A percentile compares a stretch with the other conserved stretches of the same genome.
Evolutionary conservation across 2,329 filamentous ascomycete genomes (phyloP).

Genomic region (Scortechinia acanthostroma): DNA sequence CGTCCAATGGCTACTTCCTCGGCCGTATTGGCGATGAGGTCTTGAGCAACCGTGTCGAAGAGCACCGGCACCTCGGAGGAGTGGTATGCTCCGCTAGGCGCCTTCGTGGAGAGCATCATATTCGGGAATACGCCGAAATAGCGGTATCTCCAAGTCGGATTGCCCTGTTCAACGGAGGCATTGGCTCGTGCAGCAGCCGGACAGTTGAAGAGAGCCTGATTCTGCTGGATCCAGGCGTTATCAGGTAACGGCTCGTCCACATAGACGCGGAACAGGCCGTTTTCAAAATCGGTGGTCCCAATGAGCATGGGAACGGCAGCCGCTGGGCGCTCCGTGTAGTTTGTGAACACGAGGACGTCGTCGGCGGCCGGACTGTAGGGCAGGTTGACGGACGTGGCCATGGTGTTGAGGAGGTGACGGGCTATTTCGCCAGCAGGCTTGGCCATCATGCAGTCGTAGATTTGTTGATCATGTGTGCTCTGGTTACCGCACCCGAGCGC

Average conservation of each 20-base stretch:
- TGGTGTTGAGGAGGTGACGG: neutral
- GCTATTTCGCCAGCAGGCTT: neutral
- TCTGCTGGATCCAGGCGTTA: neutral
- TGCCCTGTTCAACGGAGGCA: too few species aligned
- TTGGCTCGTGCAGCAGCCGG: constrained; percentile 2
- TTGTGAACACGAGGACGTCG: constrained; percentile 4
- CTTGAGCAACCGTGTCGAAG: too few species aligned
- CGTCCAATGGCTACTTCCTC: too few species aligned
- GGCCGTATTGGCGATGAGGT: too few species aligned
- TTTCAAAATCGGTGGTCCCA: constrained; percentile 3
- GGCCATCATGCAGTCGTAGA: constrained; percentile 3
- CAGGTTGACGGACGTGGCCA: neutral
- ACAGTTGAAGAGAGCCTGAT: constrained; percentile 1
- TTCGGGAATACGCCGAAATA: too few species aligned
- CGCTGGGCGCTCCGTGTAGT: neutral
- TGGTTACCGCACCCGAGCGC: too few species aligned
- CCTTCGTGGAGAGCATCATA: too few species aligned
- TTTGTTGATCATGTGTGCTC: too few species aligned
- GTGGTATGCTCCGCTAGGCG: too few species aligned
- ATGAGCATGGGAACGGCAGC: constrained; percentile 3
- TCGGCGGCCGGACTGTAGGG: constrained; percentile 3
- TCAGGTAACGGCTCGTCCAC: constrained; percentile 2
- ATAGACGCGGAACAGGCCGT: constrained; percentile 3
- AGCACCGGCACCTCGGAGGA: too few species aligned
- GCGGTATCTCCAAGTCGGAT: too few species aligned